phyloP scores from a whole-genome alignment of 1,284 basidiomycete genomes.

The Sporisorium exsertum region DNA sequence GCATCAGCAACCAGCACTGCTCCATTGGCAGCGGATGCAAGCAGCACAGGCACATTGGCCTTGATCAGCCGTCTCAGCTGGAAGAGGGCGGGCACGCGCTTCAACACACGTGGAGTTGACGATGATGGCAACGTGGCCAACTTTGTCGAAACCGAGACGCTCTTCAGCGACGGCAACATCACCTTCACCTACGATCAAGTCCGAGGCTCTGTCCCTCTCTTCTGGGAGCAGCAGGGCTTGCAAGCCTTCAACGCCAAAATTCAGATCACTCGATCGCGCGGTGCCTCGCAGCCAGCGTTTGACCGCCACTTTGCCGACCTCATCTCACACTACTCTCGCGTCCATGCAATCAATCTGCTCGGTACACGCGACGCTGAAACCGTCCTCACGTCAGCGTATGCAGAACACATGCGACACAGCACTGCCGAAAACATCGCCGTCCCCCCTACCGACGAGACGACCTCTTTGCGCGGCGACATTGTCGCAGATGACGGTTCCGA shows the following conservation, averaged over 20 bases:
- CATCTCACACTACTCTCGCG: conserved; percentile 57
- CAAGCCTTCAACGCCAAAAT: conserved; percentile 62
- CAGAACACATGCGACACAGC: conserved; percentile 57
- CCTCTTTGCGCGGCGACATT: conserved; percentile 8
- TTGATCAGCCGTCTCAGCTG: conserved; percentile 85
- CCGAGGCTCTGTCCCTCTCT: conserved; percentile 83
- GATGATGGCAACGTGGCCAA: conserved; percentile 98
- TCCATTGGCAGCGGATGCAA: conserved; percentile 70
- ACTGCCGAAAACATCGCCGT: conserved; percentile 47
- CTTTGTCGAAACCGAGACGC: conserved; percentile 95
- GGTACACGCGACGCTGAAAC: conserved; percentile 81
- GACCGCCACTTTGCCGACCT: conserved; percentile 90
- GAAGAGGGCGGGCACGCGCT: conserved; percentile 95
- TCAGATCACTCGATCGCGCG: conserved; percentile 78
- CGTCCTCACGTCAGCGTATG: conserved; percentile 83
- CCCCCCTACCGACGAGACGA: conserved; percentile 26
- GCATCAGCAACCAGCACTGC: neutral
- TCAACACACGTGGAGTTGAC: conserved; percentile 96
- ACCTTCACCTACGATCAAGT: conserved; percentile 92
- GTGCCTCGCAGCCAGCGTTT: conserved; percentile 92
- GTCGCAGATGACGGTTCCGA: conserved; percentile 45
- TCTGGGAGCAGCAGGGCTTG: conserved; percentile 98
- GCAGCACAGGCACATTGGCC: conserved; percentile 76
- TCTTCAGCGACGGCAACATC: conserved; percentile 84
- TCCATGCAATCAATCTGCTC: conserved; percentile 66